Conservation (phyloP, 1,284 basidiomycete genomes). For the Exobasidium rhododendri region DNA sequence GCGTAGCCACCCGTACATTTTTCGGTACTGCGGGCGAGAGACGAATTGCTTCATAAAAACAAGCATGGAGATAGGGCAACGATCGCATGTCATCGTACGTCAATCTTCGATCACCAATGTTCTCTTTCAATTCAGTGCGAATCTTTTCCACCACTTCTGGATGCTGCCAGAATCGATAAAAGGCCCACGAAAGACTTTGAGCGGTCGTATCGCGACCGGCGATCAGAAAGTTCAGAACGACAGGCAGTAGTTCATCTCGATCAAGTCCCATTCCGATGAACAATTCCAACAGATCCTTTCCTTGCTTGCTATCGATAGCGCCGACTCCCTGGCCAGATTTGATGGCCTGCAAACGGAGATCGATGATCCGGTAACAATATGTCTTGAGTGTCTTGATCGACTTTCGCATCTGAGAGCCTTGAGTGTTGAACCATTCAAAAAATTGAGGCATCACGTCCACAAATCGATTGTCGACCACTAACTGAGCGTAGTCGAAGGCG, state of each 20-base stretch:
- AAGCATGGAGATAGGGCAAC: constrained; percentile 38
- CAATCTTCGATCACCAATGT: constrained; percentile 29
- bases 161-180: constrained; percentile 34
- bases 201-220: constrained; percentile 44
- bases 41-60: constrained; percentile 34
- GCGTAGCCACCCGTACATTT: constrained; percentile 35
- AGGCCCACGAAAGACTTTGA: constrained; percentile 39
- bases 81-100: constrained; percentile 35
- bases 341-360: constrained; percentile 14
- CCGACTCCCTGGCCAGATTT: constrained; percentile 4
- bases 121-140: constrained; percentile 24
- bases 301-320: constrained; percentile 25
- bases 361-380: constrained; percentile 14
- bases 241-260: constrained; percentile 38
- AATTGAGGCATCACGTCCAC: constrained; percentile 27
- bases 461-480: constrained; percentile 40
- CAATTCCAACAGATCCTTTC: constrained; percentile 44
- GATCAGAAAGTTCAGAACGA: constrained; percentile 47
- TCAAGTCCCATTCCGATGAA: constrained; percentile 40
- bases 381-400: constrained; percentile 18
- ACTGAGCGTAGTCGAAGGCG: constrained; percentile 52
- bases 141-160: constrained; percentile 32
- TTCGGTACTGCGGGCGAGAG: constrained; percentile 43
- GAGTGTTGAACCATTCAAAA: constrained; percentile 27
- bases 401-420: constrained; percentile 27